Percentiles rank a stretch among this genome's conserved stretches.
These are phyloP conservation scores for Penicillium taxi DNA, from an alignment of 495 filamentous ascomycete species.

Conservation along the genomic window DNA sequence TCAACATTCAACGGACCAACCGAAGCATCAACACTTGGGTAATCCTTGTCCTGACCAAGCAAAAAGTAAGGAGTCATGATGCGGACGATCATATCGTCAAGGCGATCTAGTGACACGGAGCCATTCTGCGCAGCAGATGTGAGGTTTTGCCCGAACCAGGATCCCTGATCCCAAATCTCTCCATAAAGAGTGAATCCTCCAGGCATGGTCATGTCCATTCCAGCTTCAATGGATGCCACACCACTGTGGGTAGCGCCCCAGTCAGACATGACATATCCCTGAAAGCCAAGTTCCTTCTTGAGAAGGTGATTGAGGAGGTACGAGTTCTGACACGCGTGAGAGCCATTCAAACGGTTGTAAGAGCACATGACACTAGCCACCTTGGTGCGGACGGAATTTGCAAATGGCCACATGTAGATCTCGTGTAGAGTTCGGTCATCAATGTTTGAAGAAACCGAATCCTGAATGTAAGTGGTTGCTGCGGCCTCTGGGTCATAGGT, in stretches of 20 bases:
- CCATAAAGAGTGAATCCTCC: conserved; percentile 25
- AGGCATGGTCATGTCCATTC: conserved; percentile 57
- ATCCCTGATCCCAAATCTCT: conserved; percentile 34
- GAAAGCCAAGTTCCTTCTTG: conserved; percentile 59
- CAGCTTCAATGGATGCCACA: conserved; percentile 44
- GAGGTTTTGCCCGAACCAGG: conserved; percentile 48
- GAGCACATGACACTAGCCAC: conserved; percentile 61
- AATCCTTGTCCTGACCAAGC: conserved; percentile 41
- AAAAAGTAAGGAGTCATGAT: conserved; percentile 50
- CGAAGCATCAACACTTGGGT: conserved; percentile 36
- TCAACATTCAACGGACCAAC: conserved; percentile 58
- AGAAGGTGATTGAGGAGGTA: conserved; percentile 54
- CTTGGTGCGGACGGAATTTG: conserved; percentile 54
- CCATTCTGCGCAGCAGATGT: conserved; percentile 40
- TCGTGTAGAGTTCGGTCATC: conserved; percentile 75
- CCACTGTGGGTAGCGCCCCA: conserved; percentile 56
- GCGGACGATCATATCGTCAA: conserved; percentile 42
- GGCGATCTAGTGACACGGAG: conserved; percentile 53
- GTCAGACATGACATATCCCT: conserved; percentile 59
- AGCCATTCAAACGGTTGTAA: conserved; percentile 60
- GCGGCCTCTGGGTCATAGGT: conserved; percentile 48
- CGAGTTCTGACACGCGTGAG: conserved; percentile 56
- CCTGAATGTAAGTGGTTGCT: conserved; percentile 68
- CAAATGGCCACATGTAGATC: conserved; percentile 72
- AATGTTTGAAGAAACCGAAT: conserved; percentile 42